Evolutionary conservation across 2,329 filamentous ascomycete genomes (phyloP), one percentile per base, ranked within the genome.

Genomic region (Aureobasidium uvarum): DNA sequence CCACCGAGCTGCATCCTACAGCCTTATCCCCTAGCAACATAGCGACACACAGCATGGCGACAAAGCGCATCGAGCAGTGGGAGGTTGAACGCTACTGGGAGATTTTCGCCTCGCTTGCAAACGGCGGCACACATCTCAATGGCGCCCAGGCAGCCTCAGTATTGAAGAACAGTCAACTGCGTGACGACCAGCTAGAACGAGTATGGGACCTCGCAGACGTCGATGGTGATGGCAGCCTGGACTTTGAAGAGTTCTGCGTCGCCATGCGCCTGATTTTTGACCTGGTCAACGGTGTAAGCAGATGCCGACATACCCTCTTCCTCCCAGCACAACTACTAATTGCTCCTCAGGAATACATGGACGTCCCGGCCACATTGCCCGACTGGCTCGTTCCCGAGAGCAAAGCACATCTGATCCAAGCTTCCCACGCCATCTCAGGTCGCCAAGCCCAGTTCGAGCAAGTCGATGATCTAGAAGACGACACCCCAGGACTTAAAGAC

Each of bases 211-310:
- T 99, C 68, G 92, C 95, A 66, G 95, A 99, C 76, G 92, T 99
- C 68, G 95, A 99, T 79, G 93, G 93, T 72, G 95, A 99, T 81
- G 95, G 95, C 69, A 96, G 96, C 78, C 83, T 99, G 64, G 95
- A 99, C 79, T 99, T 99, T 81, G 95, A 99, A 80, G 95, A 99
- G 83, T 99, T 99, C 77, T 99, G 95, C 78, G 95, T 99, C 66
- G 95, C 93, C 45, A 99, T 99, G 95, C 87, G 95, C 74, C 82
- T 99, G 74, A 97, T 98, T 73, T 99, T 98, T 77, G 95, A 99
- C 77, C 81, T 98, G 70, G 88, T 99, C 72, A 99, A 99, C 74
- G 95, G 95, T 72, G 91, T 96, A 83, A 68, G 85, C 13, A 52
- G 25, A 50, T 18, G 33, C 48, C 48, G 6, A 41, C 8, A 41